Evolutionary conservation across 768 basidiomycete species (phyloP), one percentile per base, ranked within the genome.

Genomic region (Russula foetens): DNA sequence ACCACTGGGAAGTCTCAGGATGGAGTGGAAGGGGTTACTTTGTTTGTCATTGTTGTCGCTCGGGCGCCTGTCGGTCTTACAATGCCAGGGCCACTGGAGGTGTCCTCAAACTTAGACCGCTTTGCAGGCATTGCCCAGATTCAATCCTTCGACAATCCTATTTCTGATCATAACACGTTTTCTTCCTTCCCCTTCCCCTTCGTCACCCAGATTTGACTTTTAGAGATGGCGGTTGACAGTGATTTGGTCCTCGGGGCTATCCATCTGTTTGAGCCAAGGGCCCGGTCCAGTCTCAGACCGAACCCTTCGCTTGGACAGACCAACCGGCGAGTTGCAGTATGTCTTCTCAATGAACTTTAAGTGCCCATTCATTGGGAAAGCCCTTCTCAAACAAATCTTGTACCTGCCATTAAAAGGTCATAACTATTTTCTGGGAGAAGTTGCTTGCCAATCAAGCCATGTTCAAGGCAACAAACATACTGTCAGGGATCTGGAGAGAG

Each of bases 11-110:
- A 52, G 7, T 6, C 39, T 41, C 8, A 41, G 41, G 23, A 14
- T 11, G 15, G 53, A 19, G 23, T 7, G 19, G 41, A 35, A 56
- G 53, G 41, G 38, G 54, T 49, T 31, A 38, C 29, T 28, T 33
- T 61, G 54, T 61, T 61, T 61, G 49, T 50, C 54, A 51, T 19
- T 61, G 54, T 61, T 61, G 41, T 56, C 48, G 50, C 7, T 15
- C 33, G 41, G 41, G 60, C 60, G 59, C 43, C 21, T 23, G 35
- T 35, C 35, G 35, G 35, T 12, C 11, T 5, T n/a, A 19, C 31
- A 29, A n/a, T 21, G n/a, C n/a, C n/a, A n/a, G n/a, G n/a, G n/a
- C n/a, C n/a, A n/a, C n/a, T n/a, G n/a, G n/a, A n/a, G n/a, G 5
- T 14, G 1, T 0, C 29, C 48, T 50, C 29, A 14, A 31, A 38